A percentile compares a stretch with the other conserved stretches of the same genome.
Evolutionary conservation across 225 moss, liverwort and hornwort genomes (phyloP).

Genomic region (Climacium dendroides): DNA sequence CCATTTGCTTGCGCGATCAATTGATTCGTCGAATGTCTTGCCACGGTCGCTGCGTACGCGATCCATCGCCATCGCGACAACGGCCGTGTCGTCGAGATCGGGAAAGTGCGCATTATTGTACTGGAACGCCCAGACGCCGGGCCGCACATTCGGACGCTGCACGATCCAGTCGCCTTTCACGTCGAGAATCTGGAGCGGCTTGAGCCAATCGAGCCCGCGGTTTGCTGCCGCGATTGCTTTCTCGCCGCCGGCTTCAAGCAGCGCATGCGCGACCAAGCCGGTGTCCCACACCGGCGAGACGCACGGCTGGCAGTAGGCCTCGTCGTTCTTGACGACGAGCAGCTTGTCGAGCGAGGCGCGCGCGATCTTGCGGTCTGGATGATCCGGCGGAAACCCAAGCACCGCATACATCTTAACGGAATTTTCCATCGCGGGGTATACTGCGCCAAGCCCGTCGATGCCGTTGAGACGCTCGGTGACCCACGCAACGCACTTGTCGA

Average conservation of each 20-base stretch:
- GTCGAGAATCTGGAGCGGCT: not conserved
- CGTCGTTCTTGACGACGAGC: not conserved
- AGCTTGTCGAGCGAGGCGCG: not conserved
- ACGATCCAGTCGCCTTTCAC: not conserved
- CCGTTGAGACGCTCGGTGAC: not conserved
- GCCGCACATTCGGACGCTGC: not conserved
- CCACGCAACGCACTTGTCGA: not conserved
- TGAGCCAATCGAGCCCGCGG: not conserved
- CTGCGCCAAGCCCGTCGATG: not conserved
- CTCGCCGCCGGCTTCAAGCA: not conserved
- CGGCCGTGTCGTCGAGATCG: not conserved
- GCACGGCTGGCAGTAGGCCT: not conserved
- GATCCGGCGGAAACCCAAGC: not conserved
- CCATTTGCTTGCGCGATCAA: not conserved
- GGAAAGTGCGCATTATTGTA: not conserved
- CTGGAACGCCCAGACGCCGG: not conserved
- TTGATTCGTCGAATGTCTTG: not conserved
- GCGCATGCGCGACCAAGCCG: not conserved
- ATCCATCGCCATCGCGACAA: not conserved
- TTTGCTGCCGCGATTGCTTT: not conserved
- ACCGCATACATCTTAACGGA: not conserved
- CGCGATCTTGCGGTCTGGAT: not conserved
- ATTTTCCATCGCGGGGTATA: not conserved
- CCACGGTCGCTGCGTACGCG: not conserved
- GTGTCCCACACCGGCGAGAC: not conserved